phyloP scores from a whole-genome alignment of 495 filamentous ascomycete species.

The Penicillium dipodomyicola region DNA sequence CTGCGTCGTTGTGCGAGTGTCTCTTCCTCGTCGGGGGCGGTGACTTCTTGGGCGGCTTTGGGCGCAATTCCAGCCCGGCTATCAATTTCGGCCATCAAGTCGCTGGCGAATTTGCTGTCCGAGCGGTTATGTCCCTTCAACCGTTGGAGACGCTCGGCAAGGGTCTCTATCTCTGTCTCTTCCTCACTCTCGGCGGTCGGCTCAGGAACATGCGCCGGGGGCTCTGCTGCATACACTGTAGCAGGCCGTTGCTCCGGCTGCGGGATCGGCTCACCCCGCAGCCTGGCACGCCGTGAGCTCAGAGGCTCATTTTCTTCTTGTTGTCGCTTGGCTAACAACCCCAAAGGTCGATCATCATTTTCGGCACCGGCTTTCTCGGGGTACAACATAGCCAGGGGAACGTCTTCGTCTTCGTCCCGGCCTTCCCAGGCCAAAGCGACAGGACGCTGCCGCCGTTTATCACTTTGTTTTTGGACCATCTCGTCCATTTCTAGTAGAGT shows the following conservation, averaged over 20 bases:
- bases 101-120: conserved; percentile 73
- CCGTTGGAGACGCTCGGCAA: conserved; percentile 70
- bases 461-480: conserved; percentile 81
- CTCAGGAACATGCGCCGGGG: conserved; percentile 15
- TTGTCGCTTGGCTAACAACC: conserved; percentile 79
- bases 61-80: conserved; percentile 38
- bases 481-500: conserved; percentile 89
- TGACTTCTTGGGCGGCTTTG: conserved; percentile 11
- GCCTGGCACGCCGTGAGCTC: conserved; percentile 70
- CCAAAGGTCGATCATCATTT: conserved; percentile 67
- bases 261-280: conserved; percentile 56
- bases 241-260: conserved; percentile 35
- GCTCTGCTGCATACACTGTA: conserved; percentile 36
- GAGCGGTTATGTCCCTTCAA: conserved; percentile 59
- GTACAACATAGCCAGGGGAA: conserved; percentile 81
- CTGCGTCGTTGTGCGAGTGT: conserved; percentile 83
- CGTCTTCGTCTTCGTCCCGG: conserved; percentile 66
- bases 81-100: conserved; percentile 72
- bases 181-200: conserved; percentile 46
- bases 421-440: conserved; percentile 91
- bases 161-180: conserved; percentile 78
- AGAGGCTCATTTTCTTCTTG: conserved; percentile 91
- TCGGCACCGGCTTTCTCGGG: conserved; percentile 55
- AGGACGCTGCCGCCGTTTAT: conserved; percentile 66
- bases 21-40: conserved; percentile 59